phyloP scores from a whole-genome alignment of 192 early-diverging fungal species.

The Podila clonocystis region DNA sequence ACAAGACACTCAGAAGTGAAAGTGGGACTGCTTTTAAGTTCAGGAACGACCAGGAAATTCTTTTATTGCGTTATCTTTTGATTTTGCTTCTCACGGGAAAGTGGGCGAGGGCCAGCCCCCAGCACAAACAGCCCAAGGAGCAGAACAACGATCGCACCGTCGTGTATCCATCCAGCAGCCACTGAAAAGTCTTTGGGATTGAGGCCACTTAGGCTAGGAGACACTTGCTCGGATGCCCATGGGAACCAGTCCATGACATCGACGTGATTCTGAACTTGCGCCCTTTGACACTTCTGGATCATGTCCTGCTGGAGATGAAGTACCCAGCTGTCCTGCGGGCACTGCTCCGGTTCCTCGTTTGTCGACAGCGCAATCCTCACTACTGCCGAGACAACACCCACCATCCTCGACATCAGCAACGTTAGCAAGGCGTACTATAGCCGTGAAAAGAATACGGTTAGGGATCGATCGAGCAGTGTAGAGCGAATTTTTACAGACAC shows the following conservation, averaged over 20 bases:
- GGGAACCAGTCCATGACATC: constrained; percentile 25
- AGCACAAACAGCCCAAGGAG: constrained; percentile 8
- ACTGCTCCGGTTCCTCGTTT: neutral
- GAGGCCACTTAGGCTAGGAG: neutral
- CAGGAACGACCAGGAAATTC: too few species aligned
- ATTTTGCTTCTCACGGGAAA: neutral
- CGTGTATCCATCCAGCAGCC: constrained; percentile 21
- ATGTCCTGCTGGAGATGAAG: neutral
- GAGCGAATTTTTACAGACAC: neutral
- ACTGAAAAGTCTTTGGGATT: neutral
- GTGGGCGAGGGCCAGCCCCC: constrained; percentile 18
- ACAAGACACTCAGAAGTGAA: too few species aligned
- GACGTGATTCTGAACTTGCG: neutral
- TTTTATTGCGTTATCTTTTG: constrained; percentile 2
- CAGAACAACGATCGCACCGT: constrained; percentile 6
- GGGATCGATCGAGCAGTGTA: neutral
- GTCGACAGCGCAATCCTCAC: neutral
- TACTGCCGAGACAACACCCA: neutral
- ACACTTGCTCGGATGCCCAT: neutral
- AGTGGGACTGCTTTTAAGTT: too few species aligned
- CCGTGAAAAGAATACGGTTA: neutral
- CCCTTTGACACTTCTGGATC: neutral
- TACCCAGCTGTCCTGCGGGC: neutral
- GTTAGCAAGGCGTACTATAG: neutral
- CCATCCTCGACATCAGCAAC: neutral